A percentile compares a stretch with the other conserved stretches of the same genome.
Evolutionary conservation across 2,329 filamentous ascomycete genomes (phyloP).

Genomic region (Fusarium citri): DNA sequence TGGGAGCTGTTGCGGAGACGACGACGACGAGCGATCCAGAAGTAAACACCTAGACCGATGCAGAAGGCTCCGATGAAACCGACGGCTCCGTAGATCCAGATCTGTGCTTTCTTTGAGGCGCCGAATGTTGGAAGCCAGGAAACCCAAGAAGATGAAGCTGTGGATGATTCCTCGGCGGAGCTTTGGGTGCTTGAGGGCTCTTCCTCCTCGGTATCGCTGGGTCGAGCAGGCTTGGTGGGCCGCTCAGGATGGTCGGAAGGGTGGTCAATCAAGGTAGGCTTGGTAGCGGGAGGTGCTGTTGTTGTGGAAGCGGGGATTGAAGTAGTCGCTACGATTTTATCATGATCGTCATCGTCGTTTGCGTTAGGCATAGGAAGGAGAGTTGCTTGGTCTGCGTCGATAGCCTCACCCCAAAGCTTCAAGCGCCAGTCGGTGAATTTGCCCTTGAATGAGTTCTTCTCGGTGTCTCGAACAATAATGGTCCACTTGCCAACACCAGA

Average conservation of each 20-base stretch:
- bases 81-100: slow-evolving; percentile 92
- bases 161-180: slow-evolving; percentile 54
- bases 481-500: slow-evolving; percentile 90
- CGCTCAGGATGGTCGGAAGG: slow-evolving; percentile 75
- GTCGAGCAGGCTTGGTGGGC: slow-evolving; percentile 63
- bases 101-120: slow-evolving; percentile 84
- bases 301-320: slow-evolving; percentile 72
- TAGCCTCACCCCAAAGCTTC: slow-evolving; percentile 91
- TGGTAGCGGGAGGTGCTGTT: slow-evolving; percentile 58
- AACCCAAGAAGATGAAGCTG: slow-evolving; percentile 77
- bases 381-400: slow-evolving; percentile 78
- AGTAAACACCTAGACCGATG: slow-evolving; percentile 80
- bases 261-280: slow-evolving; percentile 58
- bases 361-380: slow-evolving; percentile 85
- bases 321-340: slow-evolving; percentile 67
- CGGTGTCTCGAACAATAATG: slow-evolving; percentile 86
- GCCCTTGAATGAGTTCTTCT: slow-evolving; percentile 80
- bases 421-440: slow-evolving; percentile 91
- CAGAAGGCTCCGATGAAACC: slow-evolving; percentile 90
- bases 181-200: slow-evolving; percentile 48
- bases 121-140: slow-evolving; percentile 93
- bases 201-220: slow-evolving; percentile 48
- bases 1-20: slow-evolving; percentile 78
- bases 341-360: slow-evolving; percentile 86
- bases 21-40: slow-evolving; percentile 82